phyloP scores from a whole-genome alignment of 805 yeast species.

The Saturnispora quitensis region DNA sequence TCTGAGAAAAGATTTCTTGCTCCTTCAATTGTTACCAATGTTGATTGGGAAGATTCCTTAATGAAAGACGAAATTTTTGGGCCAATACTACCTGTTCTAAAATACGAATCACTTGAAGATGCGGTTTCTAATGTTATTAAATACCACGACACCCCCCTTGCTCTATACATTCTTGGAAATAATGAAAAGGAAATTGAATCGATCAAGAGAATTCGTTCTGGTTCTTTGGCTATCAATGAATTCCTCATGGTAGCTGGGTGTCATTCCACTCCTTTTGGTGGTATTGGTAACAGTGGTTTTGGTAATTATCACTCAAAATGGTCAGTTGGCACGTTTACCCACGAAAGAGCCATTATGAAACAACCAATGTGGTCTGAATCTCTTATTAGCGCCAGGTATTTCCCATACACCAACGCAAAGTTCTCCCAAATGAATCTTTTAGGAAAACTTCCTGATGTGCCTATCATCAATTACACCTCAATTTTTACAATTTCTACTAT shows the following conservation, averaged over 20 bases:
- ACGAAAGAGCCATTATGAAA: conserved; percentile 55
- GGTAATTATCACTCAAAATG: conserved; percentile 75
- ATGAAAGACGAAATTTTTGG: conserved; percentile 80
- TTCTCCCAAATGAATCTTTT: conserved; percentile 7
- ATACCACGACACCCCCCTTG: conserved; percentile 69
- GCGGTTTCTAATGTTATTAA: conserved; percentile 36
- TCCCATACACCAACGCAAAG: conserved; percentile 42
- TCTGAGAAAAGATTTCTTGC: conserved; percentile 38
- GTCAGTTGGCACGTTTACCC: conserved; percentile 68
- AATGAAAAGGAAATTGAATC: conserved; percentile 37
- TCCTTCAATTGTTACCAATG: conserved; percentile 66
- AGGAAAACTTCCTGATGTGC: conserved; percentile 12
- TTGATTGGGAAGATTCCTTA: conserved; percentile 53
- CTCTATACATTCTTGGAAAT: conserved; percentile 58
- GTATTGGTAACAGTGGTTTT: conserved; percentile 74
- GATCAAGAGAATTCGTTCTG: conserved; percentile 57
- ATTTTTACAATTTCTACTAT: background rate
- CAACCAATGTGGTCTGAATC: conserved; percentile 64
- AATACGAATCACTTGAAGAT: conserved; percentile 33
- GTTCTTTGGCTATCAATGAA: conserved; percentile 65
- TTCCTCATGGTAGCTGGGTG: conserved; percentile 60
- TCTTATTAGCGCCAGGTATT: conserved; percentile 48
- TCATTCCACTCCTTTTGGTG: conserved; percentile 73
- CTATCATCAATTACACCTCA: conserved; percentile 1
- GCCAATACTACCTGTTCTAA: conserved; percentile 71